Percentiles rank a stretch among this genome's conserved stretches.
These are phyloP conservation scores for Colletotrichum chrysophilum DNA, from an alignment of 2,329 filamentous ascomycete genomes.

Conservation along the genomic window DNA sequence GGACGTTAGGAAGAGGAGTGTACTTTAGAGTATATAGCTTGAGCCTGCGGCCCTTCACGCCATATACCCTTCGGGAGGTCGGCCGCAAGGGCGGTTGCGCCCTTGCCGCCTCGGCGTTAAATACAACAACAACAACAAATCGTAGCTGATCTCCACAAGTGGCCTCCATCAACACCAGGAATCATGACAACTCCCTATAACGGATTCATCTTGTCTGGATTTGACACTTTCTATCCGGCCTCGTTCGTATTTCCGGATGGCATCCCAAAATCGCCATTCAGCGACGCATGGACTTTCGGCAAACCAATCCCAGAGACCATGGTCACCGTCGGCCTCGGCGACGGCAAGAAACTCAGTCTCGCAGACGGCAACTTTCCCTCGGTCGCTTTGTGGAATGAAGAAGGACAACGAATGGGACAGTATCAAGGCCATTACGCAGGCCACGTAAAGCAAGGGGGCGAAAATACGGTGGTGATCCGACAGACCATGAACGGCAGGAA, in stretches of 20 bases:
- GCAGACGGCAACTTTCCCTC: conserved; percentile 16
- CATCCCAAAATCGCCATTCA: neutral
- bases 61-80: too few relatives aligned
- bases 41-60: too few relatives aligned
- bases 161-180: neutral
- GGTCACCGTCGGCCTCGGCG: neutral
- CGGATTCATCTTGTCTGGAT: neutral
- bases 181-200: neutral
- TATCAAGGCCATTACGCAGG: neutral
- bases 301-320: neutral
- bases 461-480: neutral
- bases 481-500: conserved; percentile 14
- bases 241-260: neutral
- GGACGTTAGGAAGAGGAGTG: too few relatives aligned
- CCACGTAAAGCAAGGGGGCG: neutral
- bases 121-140: too few relatives aligned
- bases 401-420: conserved; percentile 21
- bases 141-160: neutral
- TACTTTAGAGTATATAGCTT: too few relatives aligned
- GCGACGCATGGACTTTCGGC: neutral
- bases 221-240: neutral
- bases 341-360: neutral
- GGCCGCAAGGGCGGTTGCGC: too few relatives aligned
- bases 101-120: too few relatives aligned
- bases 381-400: conserved; percentile 24